Base-by-base conservation (phyloP, 345 rosid genomes). In the Syzygium aqueum region DNA sequence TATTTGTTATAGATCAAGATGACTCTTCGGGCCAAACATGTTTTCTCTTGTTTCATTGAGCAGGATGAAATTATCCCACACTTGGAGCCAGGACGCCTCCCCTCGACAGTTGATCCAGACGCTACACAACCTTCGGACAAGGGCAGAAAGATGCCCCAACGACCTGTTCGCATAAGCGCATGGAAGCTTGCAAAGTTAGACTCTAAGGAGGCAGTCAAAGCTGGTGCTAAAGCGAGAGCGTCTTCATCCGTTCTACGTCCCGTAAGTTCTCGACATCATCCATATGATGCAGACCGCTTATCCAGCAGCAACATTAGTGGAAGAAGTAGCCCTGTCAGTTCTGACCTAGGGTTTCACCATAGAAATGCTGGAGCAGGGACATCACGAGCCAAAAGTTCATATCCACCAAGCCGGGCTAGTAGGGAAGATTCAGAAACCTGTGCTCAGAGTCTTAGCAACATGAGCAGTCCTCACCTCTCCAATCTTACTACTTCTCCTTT, bases 31-130 rank as follows among this genome's bases (percentile, higher is more conserved):
- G 53, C 53, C 7, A 14, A 51, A 61, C n/a, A 46, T 86, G 40
- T 49, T 16, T 28, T n/a, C 8, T 17, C 28, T 86, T 86, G 59
- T 30, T 86, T 30, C 33, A 5, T 49, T 51, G n/a, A 89, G 59
- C 94, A 97, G 98, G 98, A 95, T 88, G 99, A 97, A 89, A 94
- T 96, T 87, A 92, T 96, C 88, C 97, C 97, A 85, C 98, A 96
- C 90, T 87, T 94, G 89, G 98, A 97, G 93, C 97, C 95, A 51
- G 96, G 98, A 86, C 94, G 94, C 52, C 85, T 91, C 33, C 95
- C 98, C 53, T 96, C 99, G 30, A 95, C 95, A 4, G 93, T 96
- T 49, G 99, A 97, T 85, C 98, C 96, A 0, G 98, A 97, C 87
- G 83, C 91, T 6, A 28, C 88, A 27, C 91, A 89, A 59, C 91